phyloP scores from a whole-genome alignment of 2,329 filamentous ascomycete species.

The Calycina herbarum region DNA sequence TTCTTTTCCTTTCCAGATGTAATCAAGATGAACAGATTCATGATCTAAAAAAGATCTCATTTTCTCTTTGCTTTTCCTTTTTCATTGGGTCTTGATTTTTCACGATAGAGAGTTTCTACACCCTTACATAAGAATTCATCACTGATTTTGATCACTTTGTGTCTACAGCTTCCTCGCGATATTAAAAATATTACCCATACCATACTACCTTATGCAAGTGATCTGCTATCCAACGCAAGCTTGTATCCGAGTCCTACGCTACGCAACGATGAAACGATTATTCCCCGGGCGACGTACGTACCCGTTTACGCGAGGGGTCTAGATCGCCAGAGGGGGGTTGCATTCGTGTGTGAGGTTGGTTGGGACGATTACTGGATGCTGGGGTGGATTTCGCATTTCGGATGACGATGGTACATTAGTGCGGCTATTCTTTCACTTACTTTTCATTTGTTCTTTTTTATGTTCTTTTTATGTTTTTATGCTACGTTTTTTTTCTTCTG shows the following conservation, averaged over 20 bases:
- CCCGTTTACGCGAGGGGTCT: neutral
- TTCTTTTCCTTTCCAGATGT: neutral
- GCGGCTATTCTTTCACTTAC: neutral
- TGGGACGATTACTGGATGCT: neutral
- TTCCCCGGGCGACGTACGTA: neutral
- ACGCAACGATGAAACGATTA: neutral
- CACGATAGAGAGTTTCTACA: conserved; percentile 5
- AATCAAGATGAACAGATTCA: neutral
- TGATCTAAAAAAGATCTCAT: conserved; percentile 12
- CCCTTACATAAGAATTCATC: conserved; percentile 25
- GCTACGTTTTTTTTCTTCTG: neutral
- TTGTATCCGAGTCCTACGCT: conserved; percentile 24
- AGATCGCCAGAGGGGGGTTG: neutral
- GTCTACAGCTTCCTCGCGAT: conserved; percentile 32
- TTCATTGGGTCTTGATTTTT: conserved; percentile 10
- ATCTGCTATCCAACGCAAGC: conserved; percentile 31
- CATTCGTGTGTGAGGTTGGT: neutral
- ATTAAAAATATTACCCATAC: conserved; percentile 16
- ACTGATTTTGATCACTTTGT: conserved; percentile 33
- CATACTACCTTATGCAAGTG: conserved; percentile 25
- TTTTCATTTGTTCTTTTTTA: neutral
- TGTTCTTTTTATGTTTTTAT: neutral
- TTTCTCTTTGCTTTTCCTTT: conserved; percentile 15
- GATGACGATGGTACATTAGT: neutral
- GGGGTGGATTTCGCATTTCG: neutral